Conservation (phyloP, 345 rosid genomes). For the Pelargonium nanum region DNA sequence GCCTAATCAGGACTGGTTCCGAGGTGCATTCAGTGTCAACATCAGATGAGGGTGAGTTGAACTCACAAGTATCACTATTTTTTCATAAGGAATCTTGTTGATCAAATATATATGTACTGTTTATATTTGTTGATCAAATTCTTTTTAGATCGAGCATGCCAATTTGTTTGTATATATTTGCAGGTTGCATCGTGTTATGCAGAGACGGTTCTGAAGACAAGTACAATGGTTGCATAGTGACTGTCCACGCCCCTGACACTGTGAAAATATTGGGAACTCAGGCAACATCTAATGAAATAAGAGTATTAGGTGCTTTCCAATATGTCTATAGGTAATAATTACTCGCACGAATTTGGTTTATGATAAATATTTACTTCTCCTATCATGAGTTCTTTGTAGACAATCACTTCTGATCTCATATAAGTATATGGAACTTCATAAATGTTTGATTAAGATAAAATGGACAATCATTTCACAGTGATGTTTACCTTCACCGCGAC, state of each 20-base stretch:
- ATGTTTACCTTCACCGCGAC: conserved; percentile 71
- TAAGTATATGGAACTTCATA: too few relatives aligned
- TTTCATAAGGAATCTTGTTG: too few relatives aligned
- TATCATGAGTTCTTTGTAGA: too few relatives aligned
- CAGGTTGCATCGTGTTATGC: conserved; percentile 43
- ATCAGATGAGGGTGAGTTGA: conserved; percentile 30
- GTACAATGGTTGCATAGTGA: conserved; percentile 44
- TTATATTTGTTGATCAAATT: too few relatives aligned
- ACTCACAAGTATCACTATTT: background rate
- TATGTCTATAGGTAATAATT: conserved; percentile 54
- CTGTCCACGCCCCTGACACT: conserved; percentile 76
- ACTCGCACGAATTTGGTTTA: too few relatives aligned
- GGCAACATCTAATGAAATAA: conserved; percentile 60
- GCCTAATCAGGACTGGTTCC: conserved; percentile 49
- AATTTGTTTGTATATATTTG: too few relatives aligned
- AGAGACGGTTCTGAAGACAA: conserved; percentile 41
- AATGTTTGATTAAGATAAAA: too few relatives aligned
- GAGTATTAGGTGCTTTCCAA: conserved; percentile 80
- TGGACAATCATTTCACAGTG: conserved; percentile 28
- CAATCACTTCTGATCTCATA: too few relatives aligned
- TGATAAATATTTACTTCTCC: background rate
- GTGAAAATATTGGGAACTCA: conserved; percentile 45
- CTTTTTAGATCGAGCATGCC: too few relatives aligned
- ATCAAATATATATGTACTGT: too few relatives aligned
- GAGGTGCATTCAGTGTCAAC: conserved; percentile 44